Base-by-base conservation (phyloP, 148 eudicot species). In the Rheum nobile region DNA sequence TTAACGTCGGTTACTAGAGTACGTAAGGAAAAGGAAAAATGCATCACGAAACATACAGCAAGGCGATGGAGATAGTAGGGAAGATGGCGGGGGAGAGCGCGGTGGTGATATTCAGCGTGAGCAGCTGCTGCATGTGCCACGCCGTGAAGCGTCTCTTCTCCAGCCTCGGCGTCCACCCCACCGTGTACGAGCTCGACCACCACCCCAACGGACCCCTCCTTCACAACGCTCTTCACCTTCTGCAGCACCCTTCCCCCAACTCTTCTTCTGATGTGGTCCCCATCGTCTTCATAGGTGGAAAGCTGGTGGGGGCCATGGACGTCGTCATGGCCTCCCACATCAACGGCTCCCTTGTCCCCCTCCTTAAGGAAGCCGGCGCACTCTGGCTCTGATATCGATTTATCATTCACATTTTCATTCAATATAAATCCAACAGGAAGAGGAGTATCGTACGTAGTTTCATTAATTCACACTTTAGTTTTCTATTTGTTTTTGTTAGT, bases 71-170 rank as follows among this genome's bases (percentile, higher is more conserved):
- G 70, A 29, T 1, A 22, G 70, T 65, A 31, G 14, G 3, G 17
- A 29, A 19, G n/a, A 4, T 65, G 38, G 70, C 38, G 6, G 26
- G 34, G 21, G 39, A 65, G 39, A 32, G 70, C 21, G 70, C 70
- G 39, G 70, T 65, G 38, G 70, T 65, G 21, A 35, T 65, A 19
- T 65, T 65, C 70, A 65, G 19, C 37, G 24, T 65, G n/a, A 65
- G 70, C 70, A 12, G 70, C 37, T 65, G 70, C 39, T 65, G 70
- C 24, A 65, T 65, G 70, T 65, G 70, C 39, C 70, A 65, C 21
- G 70, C 70, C 39, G 38, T 31, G 7, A 65, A 65, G 39, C 16
- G 38, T 9, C 70, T 65, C 70, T 65, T 65, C 70, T 12, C 38
- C 11, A 22, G 70, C 19, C 21, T 65, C 3, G 38, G 70, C 21